Evolutionary conservation across 2,329 filamentous ascomycete species (phyloP).

Genomic region (Amauroascus verrucosus): DNA sequence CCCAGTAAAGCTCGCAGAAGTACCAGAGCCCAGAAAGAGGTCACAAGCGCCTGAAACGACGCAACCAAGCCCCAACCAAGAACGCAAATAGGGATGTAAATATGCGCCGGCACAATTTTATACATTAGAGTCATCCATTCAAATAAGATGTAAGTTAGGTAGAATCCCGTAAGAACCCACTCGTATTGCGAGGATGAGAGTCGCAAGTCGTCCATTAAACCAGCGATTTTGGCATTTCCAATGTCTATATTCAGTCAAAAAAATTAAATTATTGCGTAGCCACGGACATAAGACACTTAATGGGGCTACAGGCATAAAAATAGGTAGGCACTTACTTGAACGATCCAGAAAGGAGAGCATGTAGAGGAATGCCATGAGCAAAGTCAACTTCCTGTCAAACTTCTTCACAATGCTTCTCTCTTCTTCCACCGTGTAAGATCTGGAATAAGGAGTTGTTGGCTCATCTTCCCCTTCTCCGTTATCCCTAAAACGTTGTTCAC

Average conservation of each 20-base stretch:
- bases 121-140: slow-evolving; percentile 59
- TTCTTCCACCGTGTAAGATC: slow-evolving; percentile 49
- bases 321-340: slow-evolving; percentile 56
- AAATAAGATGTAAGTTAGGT: slow-evolving; percentile 54
- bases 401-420: slow-evolving; percentile 60
- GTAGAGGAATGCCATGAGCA: slow-evolving; percentile 74
- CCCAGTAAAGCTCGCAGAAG: slow-evolving; percentile 39
- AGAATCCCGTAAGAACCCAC: slow-evolving; percentile 54
- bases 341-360: slow-evolving; percentile 77
- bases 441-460: slow-evolving; percentile 20
- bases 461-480: slow-evolving; percentile 9
- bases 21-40: slow-evolving; percentile 50
- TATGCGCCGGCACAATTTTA: slow-evolving; percentile 49
- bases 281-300: background rate
- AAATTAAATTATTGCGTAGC: background rate
- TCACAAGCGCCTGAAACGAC: slow-evolving; percentile 59
- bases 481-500: slow-evolving; percentile 6
- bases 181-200: slow-evolving; percentile 49
- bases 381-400: slow-evolving; percentile 65
- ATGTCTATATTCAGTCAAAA: slow-evolving; percentile 35
- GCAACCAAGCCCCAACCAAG: slow-evolving; percentile 70
- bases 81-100: slow-evolving; percentile 53
- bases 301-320: no score
- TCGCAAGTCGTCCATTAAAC: slow-evolving; percentile 44
- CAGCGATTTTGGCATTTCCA: slow-evolving; percentile 54